Conservation (phyloP, 1,139 yeast genomes). For the Yamadazyma diospyri region DNA sequence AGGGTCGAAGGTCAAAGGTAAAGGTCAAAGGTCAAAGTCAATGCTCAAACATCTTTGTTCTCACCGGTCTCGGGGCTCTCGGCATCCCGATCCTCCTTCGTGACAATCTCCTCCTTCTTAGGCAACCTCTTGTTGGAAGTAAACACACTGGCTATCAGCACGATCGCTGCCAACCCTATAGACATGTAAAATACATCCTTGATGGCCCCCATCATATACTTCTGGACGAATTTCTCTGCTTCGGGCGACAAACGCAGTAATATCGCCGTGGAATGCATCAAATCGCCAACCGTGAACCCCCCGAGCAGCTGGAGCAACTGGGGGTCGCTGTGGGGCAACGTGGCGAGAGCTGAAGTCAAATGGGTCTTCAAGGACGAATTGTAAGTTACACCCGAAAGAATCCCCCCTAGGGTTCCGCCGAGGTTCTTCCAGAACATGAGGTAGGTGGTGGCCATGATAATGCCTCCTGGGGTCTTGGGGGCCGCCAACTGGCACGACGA, state of each 20-base stretch:
- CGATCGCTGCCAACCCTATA: slow-evolving; percentile 24
- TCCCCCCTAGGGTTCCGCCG: slow-evolving; percentile 30
- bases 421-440: slow-evolving; percentile 29
- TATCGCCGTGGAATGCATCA: slow-evolving; percentile 20
- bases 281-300: slow-evolving; percentile 12
- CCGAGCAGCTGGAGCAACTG: slow-evolving; percentile 19
- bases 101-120: slow-evolving; percentile 6
- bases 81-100: background rate
- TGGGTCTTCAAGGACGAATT: slow-evolving; percentile 23
- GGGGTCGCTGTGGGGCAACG: slow-evolving; percentile 14
- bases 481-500: slow-evolving; percentile 32
- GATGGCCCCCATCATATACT: slow-evolving; percentile 27
- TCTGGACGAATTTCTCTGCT: slow-evolving; percentile 24
- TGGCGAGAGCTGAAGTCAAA: slow-evolving; percentile 15
- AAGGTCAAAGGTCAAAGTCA: no score
- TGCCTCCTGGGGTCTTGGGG: slow-evolving; percentile 35
- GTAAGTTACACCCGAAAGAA: slow-evolving; percentile 34
- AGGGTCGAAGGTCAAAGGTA: no score
- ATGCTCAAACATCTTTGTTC: no score
- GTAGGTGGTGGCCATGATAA: slow-evolving; percentile 34
- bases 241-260: slow-evolving; percentile 21
- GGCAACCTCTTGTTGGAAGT: slow-evolving; percentile 30
- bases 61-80: background rate
- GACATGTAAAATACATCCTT: slow-evolving; percentile 30
- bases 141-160: slow-evolving; percentile 20